These are phyloP conservation scores for Stenogyne calaminthoides DNA, from an alignment of 305 asterid species.

Conservation along the genomic window DNA sequence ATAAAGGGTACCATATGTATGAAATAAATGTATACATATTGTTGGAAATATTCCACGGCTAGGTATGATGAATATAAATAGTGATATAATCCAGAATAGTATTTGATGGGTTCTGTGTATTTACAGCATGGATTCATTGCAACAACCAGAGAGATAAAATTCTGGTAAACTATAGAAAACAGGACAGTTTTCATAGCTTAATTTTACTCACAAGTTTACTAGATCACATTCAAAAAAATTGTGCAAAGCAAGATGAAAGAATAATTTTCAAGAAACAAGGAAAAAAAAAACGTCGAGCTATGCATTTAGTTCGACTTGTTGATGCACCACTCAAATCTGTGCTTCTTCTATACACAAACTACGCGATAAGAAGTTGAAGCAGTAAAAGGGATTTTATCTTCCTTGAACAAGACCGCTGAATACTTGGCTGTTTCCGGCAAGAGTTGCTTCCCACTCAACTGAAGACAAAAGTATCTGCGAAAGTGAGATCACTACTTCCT, in stretches of 20 bases:
- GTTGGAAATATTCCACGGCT: neutral
- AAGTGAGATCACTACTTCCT: conserved; percentile 83
- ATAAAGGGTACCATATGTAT: conserved; percentile 6
- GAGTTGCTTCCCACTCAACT: conserved; percentile 99
- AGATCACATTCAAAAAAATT: neutral
- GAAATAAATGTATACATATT: neutral
- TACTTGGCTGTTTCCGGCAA: conserved; percentile 96
- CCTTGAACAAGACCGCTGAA: conserved; percentile 99
- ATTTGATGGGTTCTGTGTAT: neutral
- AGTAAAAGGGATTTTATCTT: conserved; percentile 39
- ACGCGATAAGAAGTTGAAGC: neutral
- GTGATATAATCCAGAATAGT: neutral
- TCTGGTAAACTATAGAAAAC: neutral
- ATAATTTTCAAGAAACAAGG: neutral
- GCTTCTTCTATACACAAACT: conserved; percentile 32
- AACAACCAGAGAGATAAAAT: neutral
- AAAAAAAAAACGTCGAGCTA: neutral
- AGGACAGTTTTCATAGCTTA: neutral
- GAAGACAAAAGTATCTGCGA: conserved; percentile 90
- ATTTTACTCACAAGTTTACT: neutral
- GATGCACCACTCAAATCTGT: conserved; percentile 6
- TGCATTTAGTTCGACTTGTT: neutral
- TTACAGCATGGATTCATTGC: neutral
- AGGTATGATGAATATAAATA: neutral
- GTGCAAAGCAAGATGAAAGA: conserved; percentile 7